Base-by-base conservation (phyloP, 2,329 filamentous ascomycete species). In the Phaeoacremonium minimum region DNA sequence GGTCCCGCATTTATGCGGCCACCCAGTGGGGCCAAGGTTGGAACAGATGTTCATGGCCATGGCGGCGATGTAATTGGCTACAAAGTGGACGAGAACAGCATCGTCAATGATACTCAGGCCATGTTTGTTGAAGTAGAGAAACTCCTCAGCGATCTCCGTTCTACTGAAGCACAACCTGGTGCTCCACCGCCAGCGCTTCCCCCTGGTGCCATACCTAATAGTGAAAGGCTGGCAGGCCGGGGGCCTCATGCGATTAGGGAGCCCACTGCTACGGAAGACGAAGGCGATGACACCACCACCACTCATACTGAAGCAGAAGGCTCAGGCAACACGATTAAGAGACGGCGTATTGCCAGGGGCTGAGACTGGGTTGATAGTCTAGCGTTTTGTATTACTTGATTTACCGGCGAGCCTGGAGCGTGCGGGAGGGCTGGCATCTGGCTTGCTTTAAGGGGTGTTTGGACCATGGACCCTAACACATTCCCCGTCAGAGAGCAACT, bases 121-220 rank as follows among this genome's bases (percentile, higher is more conserved):
- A 96, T 96, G 89, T 94, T 88, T 51, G 74, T 85, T 41, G 86
- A 91, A 58, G 87, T 95, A 2, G 85, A 95, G 63, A 81, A 84
- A 55, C 76, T 85, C 15, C 75, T 95, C 13, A 79, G 76, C 28
- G 82, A 85, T 47, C 83, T 90, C 69, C 77, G 87, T 18, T 84
- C 80, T 36, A 85, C 84, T 2, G 85, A 94, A 53, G 73, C 73
- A 42, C 70, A 76, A 38, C 58, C 64, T 11, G 63, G 61, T 20
- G 61, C 60, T 9, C 63, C 61, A 11, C 51, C 58, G 4, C 52
- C 58, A 2, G 56, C 56, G 18, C 31, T 43, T n/a, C 41, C 41
- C 7, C 38, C 46, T 2, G 46, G 40, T 7, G 49, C 50, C 2
- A 39, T 41, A 5, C 41, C 41, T 7, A 36, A 38, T 20, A 43